These are phyloP conservation scores for Myxozyma neotropica DNA, from an alignment of 805 yeast genomes.

Conservation along the genomic window DNA sequence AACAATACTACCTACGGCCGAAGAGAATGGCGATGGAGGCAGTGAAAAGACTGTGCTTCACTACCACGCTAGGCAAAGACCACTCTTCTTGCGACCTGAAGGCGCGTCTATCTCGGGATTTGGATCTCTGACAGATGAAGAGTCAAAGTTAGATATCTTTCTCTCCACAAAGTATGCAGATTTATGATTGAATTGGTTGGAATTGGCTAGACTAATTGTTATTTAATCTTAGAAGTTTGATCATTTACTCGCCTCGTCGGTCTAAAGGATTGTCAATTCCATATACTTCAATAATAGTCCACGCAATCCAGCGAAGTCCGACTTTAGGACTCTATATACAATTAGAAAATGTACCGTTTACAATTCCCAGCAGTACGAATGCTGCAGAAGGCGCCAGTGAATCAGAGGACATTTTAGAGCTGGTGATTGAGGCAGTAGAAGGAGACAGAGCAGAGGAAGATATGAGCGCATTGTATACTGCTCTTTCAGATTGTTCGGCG, in stretches of 20 bases:
- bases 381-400: slow-evolving; percentile 3
- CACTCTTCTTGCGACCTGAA: neutral
- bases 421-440: neutral
- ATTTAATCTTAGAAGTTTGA: slow-evolving; percentile 4
- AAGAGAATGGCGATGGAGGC: neutral
- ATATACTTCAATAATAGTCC: slow-evolving; percentile 13
- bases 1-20: neutral
- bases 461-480: slow-evolving; percentile 11
- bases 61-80: neutral
- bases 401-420: neutral
- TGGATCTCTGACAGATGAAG: neutral
- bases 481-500: slow-evolving; percentile 15
- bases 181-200: neutral
- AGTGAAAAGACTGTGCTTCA: neutral
- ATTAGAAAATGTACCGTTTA: slow-evolving; percentile 17
- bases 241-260: slow-evolving; percentile 7
- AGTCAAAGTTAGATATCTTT: neutral
- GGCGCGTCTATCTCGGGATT: neutral
- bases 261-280: slow-evolving; percentile 16
- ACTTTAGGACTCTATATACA: slow-evolving; percentile 21
- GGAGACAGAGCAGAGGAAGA: slow-evolving; percentile 8
- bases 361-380: neutral
- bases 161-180: slow-evolving; percentile 1
- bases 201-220: neutral
- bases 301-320: slow-evolving; percentile 26